Evolutionary conservation across 371 early-diverging fungal species (phyloP).

Genomic region (Circinella minor): DNA sequence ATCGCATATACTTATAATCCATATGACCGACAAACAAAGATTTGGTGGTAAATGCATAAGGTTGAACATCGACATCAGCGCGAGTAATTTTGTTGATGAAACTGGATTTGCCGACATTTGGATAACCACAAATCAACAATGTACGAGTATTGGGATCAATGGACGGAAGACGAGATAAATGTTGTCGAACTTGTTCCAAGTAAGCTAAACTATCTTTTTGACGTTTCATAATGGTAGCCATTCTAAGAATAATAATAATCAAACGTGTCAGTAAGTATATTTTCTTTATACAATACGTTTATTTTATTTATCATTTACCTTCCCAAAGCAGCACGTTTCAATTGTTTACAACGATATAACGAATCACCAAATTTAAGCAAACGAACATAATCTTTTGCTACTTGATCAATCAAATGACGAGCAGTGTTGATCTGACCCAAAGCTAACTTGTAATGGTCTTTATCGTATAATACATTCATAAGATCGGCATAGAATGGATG

Average conservation of each 20-base stretch:
- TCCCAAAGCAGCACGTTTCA: conserved; percentile 97
- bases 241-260: conserved; percentile 51
- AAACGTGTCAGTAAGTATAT: neutral
- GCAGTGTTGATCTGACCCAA: conserved; percentile 99
- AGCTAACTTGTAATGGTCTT: conserved; percentile 99
- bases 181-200: conserved; percentile 99
- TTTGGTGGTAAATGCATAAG: conserved; percentile 99
- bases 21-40: conserved; percentile 99
- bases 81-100: conserved; percentile 99
- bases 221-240: conserved; percentile 99
- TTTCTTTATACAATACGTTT: conserved; percentile 2
- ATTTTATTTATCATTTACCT: conserved; percentile 24
- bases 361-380: conserved; percentile 99
- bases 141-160: conserved; percentile 99
- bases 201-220: conserved; percentile 98
- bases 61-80: conserved; percentile 99
- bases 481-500: conserved; percentile 99
- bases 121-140: conserved; percentile 99
- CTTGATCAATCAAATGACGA: conserved; percentile 93
- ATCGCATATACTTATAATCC: conserved; percentile 99
- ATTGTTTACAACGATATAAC: conserved; percentile 99
- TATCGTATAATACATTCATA: conserved; percentile 99
- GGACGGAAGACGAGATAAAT: conserved; percentile 96
- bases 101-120: conserved; percentile 99
- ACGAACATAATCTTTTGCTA: conserved; percentile 98